phyloP scores from a whole-genome alignment of 2,329 filamentous ascomycete species.

The Aureobasidium pullulans region DNA sequence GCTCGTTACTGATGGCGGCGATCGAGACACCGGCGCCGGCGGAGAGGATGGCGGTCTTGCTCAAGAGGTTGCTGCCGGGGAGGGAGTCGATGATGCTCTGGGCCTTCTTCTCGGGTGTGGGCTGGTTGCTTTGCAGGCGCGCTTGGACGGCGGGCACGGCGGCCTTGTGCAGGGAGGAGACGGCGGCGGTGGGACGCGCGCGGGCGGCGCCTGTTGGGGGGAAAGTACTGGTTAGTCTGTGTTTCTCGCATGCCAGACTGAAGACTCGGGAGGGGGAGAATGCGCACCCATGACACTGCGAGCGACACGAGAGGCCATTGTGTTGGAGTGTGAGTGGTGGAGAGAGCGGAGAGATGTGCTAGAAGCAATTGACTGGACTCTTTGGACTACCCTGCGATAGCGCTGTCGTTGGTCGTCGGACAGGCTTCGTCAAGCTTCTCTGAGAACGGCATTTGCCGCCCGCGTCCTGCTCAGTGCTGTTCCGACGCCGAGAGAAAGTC shows the following conservation, averaged over 20 bases:
- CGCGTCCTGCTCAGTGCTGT: background rate
- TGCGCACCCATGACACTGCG: slow-evolving; percentile 88
- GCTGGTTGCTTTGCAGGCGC: slow-evolving; percentile 56
- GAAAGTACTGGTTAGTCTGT: slow-evolving; percentile 15
- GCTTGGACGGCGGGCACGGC: slow-evolving; percentile 65
- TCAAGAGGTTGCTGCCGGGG: slow-evolving; percentile 83
- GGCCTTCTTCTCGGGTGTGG: slow-evolving; percentile 94
- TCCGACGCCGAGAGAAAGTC: background rate
- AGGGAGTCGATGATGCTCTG: slow-evolving; percentile 90
- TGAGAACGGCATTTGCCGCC: slow-evolving; percentile 2
- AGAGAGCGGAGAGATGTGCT: slow-evolving; percentile 12
- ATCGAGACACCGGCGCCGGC: slow-evolving; percentile 82
- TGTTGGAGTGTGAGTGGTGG: slow-evolving; percentile 50
- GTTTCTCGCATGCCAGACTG: background rate
- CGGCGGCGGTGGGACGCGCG: slow-evolving; percentile 68
- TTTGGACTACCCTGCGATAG: background rate
- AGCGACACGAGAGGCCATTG: slow-evolving; percentile 97
- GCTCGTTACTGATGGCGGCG: slow-evolving; percentile 97
- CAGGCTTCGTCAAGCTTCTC: background rate
- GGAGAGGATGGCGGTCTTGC: slow-evolving; percentile 95
- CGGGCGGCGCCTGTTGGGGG: slow-evolving; percentile 67
- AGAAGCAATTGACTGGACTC: slow-evolving; percentile 1
- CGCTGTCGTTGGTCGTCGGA: slow-evolving; percentile 1
- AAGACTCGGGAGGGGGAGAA: slow-evolving; percentile 16
- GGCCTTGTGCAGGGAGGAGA: slow-evolving; percentile 53